Percentiles rank a stretch among this genome's conserved stretches.
phyloP scores from a whole-genome alignment of 2,329 filamentous ascomycete genomes.

The Colletotrichum sp. region DNA sequence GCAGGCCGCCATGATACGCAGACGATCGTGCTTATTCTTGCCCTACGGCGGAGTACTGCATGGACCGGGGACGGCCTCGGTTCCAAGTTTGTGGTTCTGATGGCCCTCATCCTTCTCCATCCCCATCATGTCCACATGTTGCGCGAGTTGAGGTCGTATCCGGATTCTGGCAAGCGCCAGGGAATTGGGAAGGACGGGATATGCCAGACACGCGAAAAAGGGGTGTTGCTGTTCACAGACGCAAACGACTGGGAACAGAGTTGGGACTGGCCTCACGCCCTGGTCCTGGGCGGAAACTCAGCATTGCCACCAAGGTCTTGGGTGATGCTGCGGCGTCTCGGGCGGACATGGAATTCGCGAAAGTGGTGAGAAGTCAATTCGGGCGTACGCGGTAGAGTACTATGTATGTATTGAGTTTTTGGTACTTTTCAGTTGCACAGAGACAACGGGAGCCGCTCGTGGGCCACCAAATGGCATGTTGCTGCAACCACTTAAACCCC shows the following conservation, averaged over 20 bases:
- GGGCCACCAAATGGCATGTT: neutral
- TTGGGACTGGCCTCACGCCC: neutral
- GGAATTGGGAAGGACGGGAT: neutral
- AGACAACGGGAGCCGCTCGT: neutral
- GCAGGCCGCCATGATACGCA: neutral
- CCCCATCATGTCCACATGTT: neutral
- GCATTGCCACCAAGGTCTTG: conserved; percentile 2
- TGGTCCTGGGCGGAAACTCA: neutral
- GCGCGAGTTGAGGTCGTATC: conserved; percentile 2
- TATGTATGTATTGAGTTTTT: neutral
- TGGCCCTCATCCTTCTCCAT: neutral
- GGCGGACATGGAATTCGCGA: neutral
- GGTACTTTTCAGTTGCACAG: neutral
- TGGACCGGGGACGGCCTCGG: neutral
- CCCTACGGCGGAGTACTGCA: neutral
- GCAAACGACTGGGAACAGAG: neutral
- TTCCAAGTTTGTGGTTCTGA: neutral
- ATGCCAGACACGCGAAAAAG: neutral
- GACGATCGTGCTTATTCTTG: conserved; percentile 19
- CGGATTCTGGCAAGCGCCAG: neutral
- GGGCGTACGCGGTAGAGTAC: neutral
- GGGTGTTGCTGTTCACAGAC: neutral
- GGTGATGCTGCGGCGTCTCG: neutral
- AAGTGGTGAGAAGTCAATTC: neutral
- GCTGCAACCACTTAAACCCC: conserved; percentile 22